These are phyloP conservation scores for Alloteropsis semialata DNA, from an alignment of 176 grass and related monocot species.

Conservation along the genomic window DNA sequence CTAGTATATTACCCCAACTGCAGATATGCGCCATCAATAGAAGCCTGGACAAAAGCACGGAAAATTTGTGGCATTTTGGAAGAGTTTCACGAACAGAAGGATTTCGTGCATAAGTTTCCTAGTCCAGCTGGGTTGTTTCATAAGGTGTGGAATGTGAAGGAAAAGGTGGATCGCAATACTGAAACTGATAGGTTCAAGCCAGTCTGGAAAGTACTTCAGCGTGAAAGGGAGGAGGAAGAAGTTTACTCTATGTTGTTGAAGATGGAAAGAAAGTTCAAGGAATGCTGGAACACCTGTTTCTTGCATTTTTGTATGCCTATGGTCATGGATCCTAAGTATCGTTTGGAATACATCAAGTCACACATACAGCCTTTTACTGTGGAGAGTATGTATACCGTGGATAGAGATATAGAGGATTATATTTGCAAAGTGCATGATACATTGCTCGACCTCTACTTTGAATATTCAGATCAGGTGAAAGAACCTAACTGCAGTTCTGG, in stretches of 20 bases:
- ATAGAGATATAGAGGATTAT: neutral
- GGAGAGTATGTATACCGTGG: neutral
- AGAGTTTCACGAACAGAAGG: constrained; percentile 13
- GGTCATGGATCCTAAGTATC: constrained; percentile 23
- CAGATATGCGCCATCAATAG: constrained; percentile 3
- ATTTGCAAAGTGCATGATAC: constrained; percentile 9
- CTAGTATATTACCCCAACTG: neutral
- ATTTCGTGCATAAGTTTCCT: neutral
- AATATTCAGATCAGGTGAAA: neutral
- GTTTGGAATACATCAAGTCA: neutral
- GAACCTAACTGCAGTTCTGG: neutral
- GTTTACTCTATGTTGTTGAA: neutral
- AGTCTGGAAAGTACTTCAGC: neutral
- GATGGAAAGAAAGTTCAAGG: constrained; percentile 18
- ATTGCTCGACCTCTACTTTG: neutral
- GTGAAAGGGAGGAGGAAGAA: neutral
- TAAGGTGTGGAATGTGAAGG: neutral
- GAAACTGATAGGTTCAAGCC: neutral
- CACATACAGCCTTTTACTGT: neutral
- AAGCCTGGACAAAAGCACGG: neutral
- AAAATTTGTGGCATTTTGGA: constrained; percentile 20
- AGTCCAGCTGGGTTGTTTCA: neutral
- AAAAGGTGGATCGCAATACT: neutral
- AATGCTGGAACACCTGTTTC: constrained; percentile 6
- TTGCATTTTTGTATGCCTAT: constrained; percentile 30